These are phyloP conservation scores for Aspergillus nomiae DNA, from an alignment of 2,329 filamentous ascomycete species.

Conservation along the genomic window DNA sequence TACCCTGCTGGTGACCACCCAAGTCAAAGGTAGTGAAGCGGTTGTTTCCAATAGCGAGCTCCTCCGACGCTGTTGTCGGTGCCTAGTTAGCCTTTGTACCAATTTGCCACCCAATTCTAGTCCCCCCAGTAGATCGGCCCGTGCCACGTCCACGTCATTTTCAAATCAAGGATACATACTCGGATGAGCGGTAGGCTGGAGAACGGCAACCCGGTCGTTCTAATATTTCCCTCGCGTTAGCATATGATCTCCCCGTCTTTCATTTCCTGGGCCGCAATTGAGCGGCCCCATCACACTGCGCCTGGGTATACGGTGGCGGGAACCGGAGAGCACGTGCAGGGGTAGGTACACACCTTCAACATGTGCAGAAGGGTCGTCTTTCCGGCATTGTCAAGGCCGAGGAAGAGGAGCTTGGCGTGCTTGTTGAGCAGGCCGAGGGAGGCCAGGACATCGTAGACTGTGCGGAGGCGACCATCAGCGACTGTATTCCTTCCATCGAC, in stretches of 20 bases:
- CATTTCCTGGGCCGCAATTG: not conserved
- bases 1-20: conserved; percentile 87
- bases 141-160: not conserved
- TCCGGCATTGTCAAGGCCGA: conserved; percentile 90
- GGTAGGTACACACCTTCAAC: conserved; percentile 72
- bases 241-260: not conserved
- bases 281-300: not conserved
- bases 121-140: not conserved
- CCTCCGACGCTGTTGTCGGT: conserved; percentile 70
- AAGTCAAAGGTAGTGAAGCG: conserved; percentile 94
- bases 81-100: not conserved
- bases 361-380: conserved; percentile 94
- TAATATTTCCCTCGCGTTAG: conserved; percentile 35
- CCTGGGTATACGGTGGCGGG: not conserved
- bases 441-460: conserved; percentile 88
- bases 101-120: not conserved
- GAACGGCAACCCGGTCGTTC: conserved; percentile 91
- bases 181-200: conserved; percentile 87
- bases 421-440: conserved; percentile 89
- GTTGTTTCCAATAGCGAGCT: conserved; percentile 88
- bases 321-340: not conserved
- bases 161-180: conserved; percentile 60
- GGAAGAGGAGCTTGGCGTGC: conserved; percentile 91
- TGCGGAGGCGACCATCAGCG: not conserved
- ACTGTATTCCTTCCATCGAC: not conserved